Evolutionary conservation across 495 filamentous ascomycete species (phyloP), one percentile per base, ranked within the genome.

Genomic region (Penicillium subrubescens): DNA sequence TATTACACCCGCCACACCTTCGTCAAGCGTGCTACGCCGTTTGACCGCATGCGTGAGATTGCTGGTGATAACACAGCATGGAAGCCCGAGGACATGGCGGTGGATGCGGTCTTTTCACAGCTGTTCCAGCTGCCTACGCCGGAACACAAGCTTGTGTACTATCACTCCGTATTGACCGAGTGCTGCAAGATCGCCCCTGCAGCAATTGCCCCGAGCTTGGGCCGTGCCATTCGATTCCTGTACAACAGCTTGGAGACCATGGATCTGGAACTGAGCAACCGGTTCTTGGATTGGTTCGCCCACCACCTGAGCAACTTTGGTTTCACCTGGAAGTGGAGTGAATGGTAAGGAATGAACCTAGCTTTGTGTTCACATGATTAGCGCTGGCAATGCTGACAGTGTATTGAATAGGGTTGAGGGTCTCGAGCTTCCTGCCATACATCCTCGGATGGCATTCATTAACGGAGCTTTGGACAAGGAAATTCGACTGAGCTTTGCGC

Each of bases 241-340:
- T 98, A 97, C 76, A 85, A 88, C 46, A 91, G 88, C 64, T 75
- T 92, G 8, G 88, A 93, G 64, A 82, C 83, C 4, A 88, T 98
- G 80, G 95, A 99, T 69, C 75, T 96, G 44, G 96, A 99, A 77
- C 78, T 99, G 41, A 84, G 79, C 61, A 89, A 91, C 74, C 88
- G 95, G 17, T 98, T 97, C 78, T 82, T 96, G 71, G 95, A 98
- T 74, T 99, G 95, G 95, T 99, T 99, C 70, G 85, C 94, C 15
- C 96, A 99, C 71, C 95, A 99, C 80, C 74, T 99, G 67, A 97
- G 93, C 76, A 99, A 99, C 78, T 99, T 98, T 70, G 95, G 96
- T 43, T 99, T 98, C 70, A 95, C 96, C 4, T 99, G 95, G 95
- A 98, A 98, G 79, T 99, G 95, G 95, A 90, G 90, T 21, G 95